Conservation (phyloP, 163 green algal species). For the Scenedesmus sp. region DNA sequence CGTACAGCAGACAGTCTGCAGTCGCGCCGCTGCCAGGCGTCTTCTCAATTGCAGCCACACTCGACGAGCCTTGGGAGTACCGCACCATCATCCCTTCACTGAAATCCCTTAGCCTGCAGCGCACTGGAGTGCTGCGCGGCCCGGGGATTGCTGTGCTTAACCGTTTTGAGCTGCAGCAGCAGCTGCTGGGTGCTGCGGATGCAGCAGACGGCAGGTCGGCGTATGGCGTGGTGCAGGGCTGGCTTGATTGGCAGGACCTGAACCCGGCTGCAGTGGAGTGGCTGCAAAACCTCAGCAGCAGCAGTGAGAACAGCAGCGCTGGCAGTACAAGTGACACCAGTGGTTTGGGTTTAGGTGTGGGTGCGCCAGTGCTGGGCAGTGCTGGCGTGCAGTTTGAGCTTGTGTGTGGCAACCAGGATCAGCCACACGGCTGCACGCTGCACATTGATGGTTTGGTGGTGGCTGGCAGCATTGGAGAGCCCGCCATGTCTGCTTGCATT, state of each 20-base stretch:
- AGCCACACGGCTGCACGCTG: not conserved
- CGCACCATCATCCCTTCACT: constrained; percentile 16
- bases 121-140: constrained; percentile 6
- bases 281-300: not conserved
- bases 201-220: not conserved
- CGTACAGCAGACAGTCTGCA: not conserved
- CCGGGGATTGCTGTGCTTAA: not conserved
- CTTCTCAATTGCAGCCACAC: not conserved
- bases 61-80: not conserved
- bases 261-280: not conserved
- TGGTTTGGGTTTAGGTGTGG: not conserved
- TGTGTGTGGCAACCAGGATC: not conserved
- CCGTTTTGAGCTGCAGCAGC: constrained; percentile 25
- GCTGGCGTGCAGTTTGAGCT: constrained; percentile 49
- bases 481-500: constrained; percentile 4
- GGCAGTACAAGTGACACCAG: too few relatives aligned
- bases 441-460: constrained; percentile 25
- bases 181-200: constrained; percentile 2
- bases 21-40: constrained; percentile 13
- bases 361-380: not conserved
- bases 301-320: not conserved
- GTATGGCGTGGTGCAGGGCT: constrained; percentile 36
- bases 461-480: not conserved
- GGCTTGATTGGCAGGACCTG: constrained; percentile 35
- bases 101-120: not conserved